phyloP scores from a whole-genome alignment of 306 rosid genomes.

The Pterocarpus macrocarpus region DNA sequence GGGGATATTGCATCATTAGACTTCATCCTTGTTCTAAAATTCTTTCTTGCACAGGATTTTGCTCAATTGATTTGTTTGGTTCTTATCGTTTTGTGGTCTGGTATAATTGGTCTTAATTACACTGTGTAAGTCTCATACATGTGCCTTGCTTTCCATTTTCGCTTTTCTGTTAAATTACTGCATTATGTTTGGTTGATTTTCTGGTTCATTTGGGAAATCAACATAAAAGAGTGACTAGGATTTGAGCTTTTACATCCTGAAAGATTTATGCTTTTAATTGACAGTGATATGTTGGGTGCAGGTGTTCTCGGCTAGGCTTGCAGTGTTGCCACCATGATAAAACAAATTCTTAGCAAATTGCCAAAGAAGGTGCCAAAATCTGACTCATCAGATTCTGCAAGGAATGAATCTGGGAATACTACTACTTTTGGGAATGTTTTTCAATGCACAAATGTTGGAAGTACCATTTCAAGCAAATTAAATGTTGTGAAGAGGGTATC shows the following conservation, averaged over 20 bases:
- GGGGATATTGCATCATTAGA: neutral
- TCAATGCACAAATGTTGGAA: constrained; percentile 96
- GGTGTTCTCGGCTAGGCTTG: constrained; percentile 47
- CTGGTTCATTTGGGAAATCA: constrained; percentile 19
- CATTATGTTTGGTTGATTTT: constrained; percentile 21
- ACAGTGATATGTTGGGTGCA: constrained; percentile 50
- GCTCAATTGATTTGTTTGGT: constrained; percentile 13
- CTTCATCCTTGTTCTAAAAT: constrained; percentile 17
- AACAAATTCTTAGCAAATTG: constrained; percentile 89
- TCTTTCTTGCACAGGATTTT: constrained; percentile 19
- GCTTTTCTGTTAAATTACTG: constrained; percentile 1
- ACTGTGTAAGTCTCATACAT: neutral
- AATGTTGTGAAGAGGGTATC: constrained; percentile 97
- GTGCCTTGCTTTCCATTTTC: constrained; percentile 24
- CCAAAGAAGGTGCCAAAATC: constrained; percentile 85
- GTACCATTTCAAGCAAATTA: constrained; percentile 90
- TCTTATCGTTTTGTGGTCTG: constrained; percentile 5
- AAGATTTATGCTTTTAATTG: constrained; percentile 26
- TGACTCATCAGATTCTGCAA: constrained; percentile 70
- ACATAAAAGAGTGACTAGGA: constrained; percentile 14
- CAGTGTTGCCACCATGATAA: constrained; percentile 74
- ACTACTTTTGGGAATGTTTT: constrained; percentile 80
- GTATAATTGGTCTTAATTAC: constrained; percentile 4
- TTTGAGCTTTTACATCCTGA: constrained; percentile 15
- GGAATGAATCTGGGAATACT: constrained; percentile 72